Conservation (phyloP, 306 rosid species). For the Mimosa pudica region DNA sequence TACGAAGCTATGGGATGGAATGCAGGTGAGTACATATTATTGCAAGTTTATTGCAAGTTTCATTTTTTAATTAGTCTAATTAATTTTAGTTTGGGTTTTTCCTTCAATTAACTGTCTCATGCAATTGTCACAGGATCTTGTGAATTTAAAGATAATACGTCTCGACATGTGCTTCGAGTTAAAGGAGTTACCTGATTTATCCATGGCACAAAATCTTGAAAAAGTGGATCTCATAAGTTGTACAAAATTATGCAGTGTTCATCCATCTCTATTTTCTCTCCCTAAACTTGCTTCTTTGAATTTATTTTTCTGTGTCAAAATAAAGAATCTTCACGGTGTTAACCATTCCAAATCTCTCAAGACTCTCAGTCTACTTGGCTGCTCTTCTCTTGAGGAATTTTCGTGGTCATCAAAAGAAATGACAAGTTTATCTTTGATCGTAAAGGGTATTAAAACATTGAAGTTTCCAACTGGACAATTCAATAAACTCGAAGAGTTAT, state of each 20-base stretch:
- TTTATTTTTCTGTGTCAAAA: background rate
- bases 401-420: background rate
- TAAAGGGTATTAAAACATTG: background rate
- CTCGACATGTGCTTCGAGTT: background rate
- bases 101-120: background rate
- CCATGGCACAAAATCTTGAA: background rate
- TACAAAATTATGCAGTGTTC: background rate
- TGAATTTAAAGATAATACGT: background rate
- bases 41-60: too few species aligned
- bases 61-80: background rate
- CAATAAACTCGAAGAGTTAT: background rate
- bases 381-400: background rate
- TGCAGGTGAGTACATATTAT: background rate
- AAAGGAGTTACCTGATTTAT: background rate
- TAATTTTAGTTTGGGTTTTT: background rate
- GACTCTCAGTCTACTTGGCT: background rate
- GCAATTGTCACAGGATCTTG: background rate
- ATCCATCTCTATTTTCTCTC: background rate
- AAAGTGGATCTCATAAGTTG: background rate
- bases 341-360: background rate
- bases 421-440: too few species aligned
- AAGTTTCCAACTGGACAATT: background rate
- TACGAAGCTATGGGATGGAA: background rate
- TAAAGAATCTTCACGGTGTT: background rate
- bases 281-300: background rate